A percentile compares a stretch with the other conserved stretches of the same genome.
Conservation (phyloP, 2,329 filamentous ascomycete genomes). For the Colletotrichum cuscutae region DNA sequence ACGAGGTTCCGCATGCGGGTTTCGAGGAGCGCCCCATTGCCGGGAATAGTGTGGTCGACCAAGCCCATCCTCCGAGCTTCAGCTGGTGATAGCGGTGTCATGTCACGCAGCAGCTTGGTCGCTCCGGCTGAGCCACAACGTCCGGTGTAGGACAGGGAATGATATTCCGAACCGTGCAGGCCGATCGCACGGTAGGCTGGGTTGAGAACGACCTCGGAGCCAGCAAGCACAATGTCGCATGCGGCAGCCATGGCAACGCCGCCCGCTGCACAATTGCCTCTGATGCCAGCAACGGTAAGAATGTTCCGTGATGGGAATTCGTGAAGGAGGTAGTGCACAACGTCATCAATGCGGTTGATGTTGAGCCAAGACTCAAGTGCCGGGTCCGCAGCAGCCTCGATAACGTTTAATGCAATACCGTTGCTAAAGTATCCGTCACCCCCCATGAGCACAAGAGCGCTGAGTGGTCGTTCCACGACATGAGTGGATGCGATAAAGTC, state of each 20-base stretch:
- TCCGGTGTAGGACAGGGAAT: slow-evolving; percentile 50
- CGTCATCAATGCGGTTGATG: slow-evolving; percentile 56
- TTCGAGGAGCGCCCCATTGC: slow-evolving; percentile 45
- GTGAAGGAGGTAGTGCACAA: slow-evolving; percentile 49
- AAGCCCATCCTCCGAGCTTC: slow-evolving; percentile 50
- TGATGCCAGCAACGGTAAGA: slow-evolving; percentile 49
- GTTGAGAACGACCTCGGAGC: slow-evolving; percentile 50
- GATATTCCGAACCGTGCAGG: slow-evolving; percentile 52
- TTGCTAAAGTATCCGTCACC: slow-evolving; percentile 54
- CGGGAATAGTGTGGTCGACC: slow-evolving; percentile 51
- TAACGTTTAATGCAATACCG: slow-evolving; percentile 55
- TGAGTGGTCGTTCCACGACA: slow-evolving; percentile 42
- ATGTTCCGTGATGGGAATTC: slow-evolving; percentile 48
- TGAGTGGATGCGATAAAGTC: slow-evolving; percentile 46
- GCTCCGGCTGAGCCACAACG: slow-evolving; percentile 47
- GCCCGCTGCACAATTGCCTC: slow-evolving; percentile 54
- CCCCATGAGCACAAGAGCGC: slow-evolving; percentile 51
- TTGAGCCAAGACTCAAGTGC: slow-evolving; percentile 53
- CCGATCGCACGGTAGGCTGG: slow-evolving; percentile 52
- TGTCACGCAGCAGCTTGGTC: slow-evolving; percentile 45
- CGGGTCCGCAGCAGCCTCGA: slow-evolving; percentile 50
- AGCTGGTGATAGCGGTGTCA: slow-evolving; percentile 50
- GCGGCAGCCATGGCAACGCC: slow-evolving; percentile 54
- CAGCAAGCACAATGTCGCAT: slow-evolving; percentile 49
- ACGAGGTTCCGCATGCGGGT: slow-evolving; percentile 48